Evolutionary conservation across 2,329 filamentous ascomycete species (phyloP).

Genomic region (Helicocarpus griseus): DNA sequence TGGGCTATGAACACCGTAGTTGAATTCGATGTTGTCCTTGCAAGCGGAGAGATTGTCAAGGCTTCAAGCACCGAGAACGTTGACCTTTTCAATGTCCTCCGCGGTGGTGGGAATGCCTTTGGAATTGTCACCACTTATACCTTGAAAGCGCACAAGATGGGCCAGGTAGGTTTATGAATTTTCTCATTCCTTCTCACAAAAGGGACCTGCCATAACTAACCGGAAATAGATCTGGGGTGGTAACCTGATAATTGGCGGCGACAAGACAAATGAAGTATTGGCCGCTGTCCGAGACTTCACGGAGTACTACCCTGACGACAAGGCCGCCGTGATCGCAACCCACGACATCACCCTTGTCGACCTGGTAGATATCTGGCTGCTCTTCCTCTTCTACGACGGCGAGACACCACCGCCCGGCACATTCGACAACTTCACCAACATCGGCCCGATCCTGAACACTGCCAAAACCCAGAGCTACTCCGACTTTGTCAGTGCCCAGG

Average conservation of each 20-base stretch:
- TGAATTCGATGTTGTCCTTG: constrained; percentile 40
- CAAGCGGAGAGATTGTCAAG: constrained; percentile 36
- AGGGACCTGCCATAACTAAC: constrained; percentile 9
- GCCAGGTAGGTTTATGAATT: constrained; percentile 15
- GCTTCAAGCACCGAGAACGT: constrained; percentile 28
- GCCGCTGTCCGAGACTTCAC: constrained; percentile 26
- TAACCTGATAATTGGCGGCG: constrained; percentile 32
- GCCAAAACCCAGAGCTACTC: constrained; percentile 40
- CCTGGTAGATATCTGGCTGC: constrained; percentile 45
- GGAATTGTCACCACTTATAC: constrained; percentile 35
- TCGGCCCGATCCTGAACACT: constrained; percentile 36
- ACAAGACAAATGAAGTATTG: constrained; percentile 27
- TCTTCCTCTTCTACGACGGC: constrained; percentile 57
- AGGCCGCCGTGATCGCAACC: constrained; percentile 52
- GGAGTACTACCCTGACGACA: constrained; percentile 46
- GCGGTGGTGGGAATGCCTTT: constrained; percentile 36
- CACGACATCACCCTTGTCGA: constrained; percentile 31
- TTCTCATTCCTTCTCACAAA: constrained; percentile 2
- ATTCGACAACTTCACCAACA: constrained; percentile 48
- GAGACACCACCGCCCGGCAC: constrained; percentile 41
- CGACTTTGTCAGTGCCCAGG: constrained; percentile 38
- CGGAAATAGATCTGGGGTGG: constrained; percentile 36
- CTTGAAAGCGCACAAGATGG: constrained; percentile 23
- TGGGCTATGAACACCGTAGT: constrained; percentile 40
- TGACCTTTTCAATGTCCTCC: constrained; percentile 35